Evolutionary conservation across 176 grass and related monocot genomes (phyloP), one percentile per base, ranked within the genome.

Genomic region (barley (Hordeum vulgare)): DNA sequence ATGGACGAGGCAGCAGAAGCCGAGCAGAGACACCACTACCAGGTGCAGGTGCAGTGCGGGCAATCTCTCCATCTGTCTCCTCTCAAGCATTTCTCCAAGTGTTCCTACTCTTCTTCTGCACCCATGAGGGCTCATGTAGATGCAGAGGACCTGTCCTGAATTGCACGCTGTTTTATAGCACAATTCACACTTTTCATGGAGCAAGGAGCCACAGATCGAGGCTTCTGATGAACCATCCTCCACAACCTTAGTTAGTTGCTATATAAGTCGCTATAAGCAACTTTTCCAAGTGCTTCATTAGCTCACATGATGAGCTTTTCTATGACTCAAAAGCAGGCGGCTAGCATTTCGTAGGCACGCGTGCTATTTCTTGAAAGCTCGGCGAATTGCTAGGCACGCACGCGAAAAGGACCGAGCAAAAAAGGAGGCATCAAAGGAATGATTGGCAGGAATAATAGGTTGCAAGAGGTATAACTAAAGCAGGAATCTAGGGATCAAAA

Each of bases 251-350:
- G 26, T 74, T 74, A 63, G 26, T 75, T 79, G 44, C 45, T 88
- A 33, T 45, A 31, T 68, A 70, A 71, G 45, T 80, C 4, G 20
- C 58, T 62, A 60, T 62, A 60, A 61, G 36, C 24, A 13, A 35
- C 68, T 84, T 84, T 79, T 59, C 23, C 5, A 66, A 84, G 87
- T 84, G 81, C 68, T 75, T 68, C 68, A 51, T 89, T 89, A 85
- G 36, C 87, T 75, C 81, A 84, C 9, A 9, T 53, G 69, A 85
- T 85, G 81, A 49, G 17, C 35, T 84, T 84, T 80, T 88, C 34
- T 60, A 33, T 84, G 71, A 28, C 67, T 23, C 59, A 24, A 89
- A 80, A 85, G 81, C 27, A 65, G 66, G 57, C 29, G 60, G 42
- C 44, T 31, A 80, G 27, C 68, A 58, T 80, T 80, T 75, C 69